These are phyloP conservation scores for Amylocystis lapponica DNA, from an alignment of 768 basidiomycete genomes.

Conservation along the genomic window DNA sequence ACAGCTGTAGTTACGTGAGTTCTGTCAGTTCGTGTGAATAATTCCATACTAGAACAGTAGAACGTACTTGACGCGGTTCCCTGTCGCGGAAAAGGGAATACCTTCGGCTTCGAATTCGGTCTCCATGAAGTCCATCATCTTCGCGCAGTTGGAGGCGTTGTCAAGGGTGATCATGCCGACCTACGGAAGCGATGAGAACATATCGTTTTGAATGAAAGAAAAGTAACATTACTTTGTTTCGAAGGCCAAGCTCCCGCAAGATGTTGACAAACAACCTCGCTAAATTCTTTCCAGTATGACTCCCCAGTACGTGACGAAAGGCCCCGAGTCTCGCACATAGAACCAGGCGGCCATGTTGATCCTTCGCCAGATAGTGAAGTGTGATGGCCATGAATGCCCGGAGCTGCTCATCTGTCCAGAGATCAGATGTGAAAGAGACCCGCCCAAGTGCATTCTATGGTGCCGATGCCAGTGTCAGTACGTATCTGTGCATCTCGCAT, in stretches of 20 bases:
- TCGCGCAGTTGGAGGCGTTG: constrained; percentile 23
- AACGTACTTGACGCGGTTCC: constrained; percentile 13
- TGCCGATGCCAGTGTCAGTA: neutral
- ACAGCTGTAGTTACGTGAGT: constrained; percentile 7
- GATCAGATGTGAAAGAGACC: no score
- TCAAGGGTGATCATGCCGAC: constrained; percentile 32
- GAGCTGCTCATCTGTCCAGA: constrained; percentile 29
- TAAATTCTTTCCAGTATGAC: constrained; percentile 35
- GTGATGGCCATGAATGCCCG: constrained; percentile 37
- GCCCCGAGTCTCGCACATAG: constrained; percentile 31
- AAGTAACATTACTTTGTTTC: constrained; percentile 12
- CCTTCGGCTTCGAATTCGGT: neutral
- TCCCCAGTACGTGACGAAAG: constrained; percentile 30
- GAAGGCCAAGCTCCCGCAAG: constrained; percentile 20
- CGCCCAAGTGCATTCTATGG: constrained; percentile 5
- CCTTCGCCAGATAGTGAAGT: constrained; percentile 30
- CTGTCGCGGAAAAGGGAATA: constrained; percentile 14
- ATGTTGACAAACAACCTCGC: constrained; percentile 23
- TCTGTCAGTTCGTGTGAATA: neutral
- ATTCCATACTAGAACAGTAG: neutral
- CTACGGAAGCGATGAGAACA: constrained; percentile 14
- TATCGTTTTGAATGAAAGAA: constrained; percentile 21
- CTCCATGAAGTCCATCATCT: constrained; percentile 15
- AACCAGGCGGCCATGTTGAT: constrained; percentile 8
- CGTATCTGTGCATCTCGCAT: neutral